Evolutionary conservation across 1,284 basidiomycete genomes (phyloP).

Genomic region (Naganishia sp.): DNA sequence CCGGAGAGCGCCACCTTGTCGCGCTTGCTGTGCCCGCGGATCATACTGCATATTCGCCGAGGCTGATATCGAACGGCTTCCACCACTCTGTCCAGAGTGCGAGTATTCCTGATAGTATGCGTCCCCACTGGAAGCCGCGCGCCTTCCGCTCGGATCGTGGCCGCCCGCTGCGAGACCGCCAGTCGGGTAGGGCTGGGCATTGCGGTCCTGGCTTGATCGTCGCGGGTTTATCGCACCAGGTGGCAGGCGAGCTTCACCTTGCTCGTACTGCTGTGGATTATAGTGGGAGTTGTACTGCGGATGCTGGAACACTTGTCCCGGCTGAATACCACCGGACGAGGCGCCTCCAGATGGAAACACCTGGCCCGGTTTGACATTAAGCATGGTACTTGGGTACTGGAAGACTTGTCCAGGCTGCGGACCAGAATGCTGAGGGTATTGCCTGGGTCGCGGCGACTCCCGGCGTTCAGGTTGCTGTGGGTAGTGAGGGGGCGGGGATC

Average conservation of each 20-base stretch:
- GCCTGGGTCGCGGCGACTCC: conserved; percentile 25
- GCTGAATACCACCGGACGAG: conserved; percentile 26
- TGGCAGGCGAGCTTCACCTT: conserved; percentile 33
- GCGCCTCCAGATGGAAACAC: conserved; percentile 37
- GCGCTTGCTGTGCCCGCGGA: conserved; percentile 8
- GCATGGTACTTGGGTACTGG: conserved; percentile 44
- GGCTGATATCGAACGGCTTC: conserved; percentile 19
- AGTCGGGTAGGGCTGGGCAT: background rate
- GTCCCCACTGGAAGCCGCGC: conserved; percentile 14
- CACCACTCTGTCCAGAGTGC: background rate
- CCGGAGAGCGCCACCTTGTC: conserved; percentile 10
- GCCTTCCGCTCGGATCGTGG: conserved; percentile 12
- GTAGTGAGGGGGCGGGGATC: conserved; percentile 31
- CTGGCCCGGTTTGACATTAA: conserved; percentile 41
- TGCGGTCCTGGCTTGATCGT: conserved; percentile 21
- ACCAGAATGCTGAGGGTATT: conserved; percentile 32
- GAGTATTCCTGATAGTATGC: conserved; percentile 19
- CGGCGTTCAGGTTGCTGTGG: conserved; percentile 31
- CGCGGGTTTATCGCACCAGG: conserved; percentile 41
- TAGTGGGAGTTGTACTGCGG: conserved; percentile 37
- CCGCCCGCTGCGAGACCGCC: background rate
- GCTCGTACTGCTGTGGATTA: conserved; percentile 18
- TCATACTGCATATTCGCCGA: conserved; percentile 5
- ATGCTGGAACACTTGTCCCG: conserved; percentile 47
- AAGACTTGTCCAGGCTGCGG: conserved; percentile 54